Evolutionary conservation across 768 basidiomycete species (phyloP).

Genomic region (Pleurotus ostreatus): DNA sequence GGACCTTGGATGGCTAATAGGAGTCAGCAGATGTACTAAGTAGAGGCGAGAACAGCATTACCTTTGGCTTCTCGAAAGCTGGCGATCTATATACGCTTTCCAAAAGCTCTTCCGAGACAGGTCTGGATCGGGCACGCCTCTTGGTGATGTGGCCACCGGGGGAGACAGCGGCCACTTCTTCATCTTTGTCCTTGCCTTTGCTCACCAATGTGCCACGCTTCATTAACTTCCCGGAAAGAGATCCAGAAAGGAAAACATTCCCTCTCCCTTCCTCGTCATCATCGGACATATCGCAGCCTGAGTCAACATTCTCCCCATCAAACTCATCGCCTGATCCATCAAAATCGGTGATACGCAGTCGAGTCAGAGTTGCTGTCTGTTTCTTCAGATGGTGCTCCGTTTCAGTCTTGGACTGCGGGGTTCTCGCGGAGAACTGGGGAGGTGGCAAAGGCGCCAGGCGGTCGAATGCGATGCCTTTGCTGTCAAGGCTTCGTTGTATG

Average conservation of each 20-base stretch:
- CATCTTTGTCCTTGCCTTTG: conserved; percentile 44
- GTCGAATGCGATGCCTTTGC: conserved; percentile 39
- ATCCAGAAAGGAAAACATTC: conserved; percentile 28
- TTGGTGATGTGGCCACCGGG: conserved; percentile 77
- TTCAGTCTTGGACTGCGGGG: conserved; percentile 52
- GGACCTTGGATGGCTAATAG: neutral
- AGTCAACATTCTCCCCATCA: conserved; percentile 38
- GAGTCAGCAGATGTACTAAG: conserved; percentile 3
- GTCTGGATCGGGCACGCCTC: conserved; percentile 69
- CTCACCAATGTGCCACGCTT: conserved; percentile 13
- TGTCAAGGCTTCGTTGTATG: conserved; percentile 35
- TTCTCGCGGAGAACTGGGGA: conserved; percentile 43
- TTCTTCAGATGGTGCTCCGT: conserved; percentile 43
- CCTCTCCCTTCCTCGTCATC: conserved; percentile 23
- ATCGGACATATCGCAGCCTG: conserved; percentile 47
- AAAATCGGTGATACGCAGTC: conserved; percentile 56
- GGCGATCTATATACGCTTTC: conserved; percentile 43
- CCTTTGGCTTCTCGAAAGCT: conserved; percentile 39
- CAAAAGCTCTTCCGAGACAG: conserved; percentile 62
- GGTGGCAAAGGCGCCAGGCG: conserved; percentile 52
- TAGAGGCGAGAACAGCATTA: neutral
- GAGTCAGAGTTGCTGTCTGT: conserved; percentile 64
- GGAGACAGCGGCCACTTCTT: conserved; percentile 66
- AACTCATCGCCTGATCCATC: conserved; percentile 43
- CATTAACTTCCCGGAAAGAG: conserved; percentile 19